Conservation (phyloP, 371 early-diverging fungal species). For the Thermomucor indicae-seudaticae region DNA sequence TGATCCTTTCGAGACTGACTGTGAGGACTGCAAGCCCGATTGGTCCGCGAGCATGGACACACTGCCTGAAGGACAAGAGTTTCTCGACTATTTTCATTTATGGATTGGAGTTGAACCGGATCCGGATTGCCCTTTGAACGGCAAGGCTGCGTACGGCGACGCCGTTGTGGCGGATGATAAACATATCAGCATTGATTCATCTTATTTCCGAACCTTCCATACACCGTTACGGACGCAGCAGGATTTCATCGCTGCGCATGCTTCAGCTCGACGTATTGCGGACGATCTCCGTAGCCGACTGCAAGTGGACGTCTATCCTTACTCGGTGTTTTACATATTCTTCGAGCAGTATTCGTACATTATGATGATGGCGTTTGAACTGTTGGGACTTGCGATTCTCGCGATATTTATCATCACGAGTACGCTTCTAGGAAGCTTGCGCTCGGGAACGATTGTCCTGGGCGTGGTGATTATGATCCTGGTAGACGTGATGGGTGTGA, state of each 20-base stretch:
- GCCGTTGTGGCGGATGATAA: slow-evolving; percentile 39
- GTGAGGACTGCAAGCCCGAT: slow-evolving; percentile 50
- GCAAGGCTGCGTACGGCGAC: slow-evolving; percentile 70
- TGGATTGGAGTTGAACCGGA: slow-evolving; percentile 58
- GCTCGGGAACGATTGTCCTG: slow-evolving; percentile 59
- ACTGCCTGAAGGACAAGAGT: slow-evolving; percentile 59
- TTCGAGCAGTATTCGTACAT: slow-evolving; percentile 75
- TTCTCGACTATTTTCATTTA: slow-evolving; percentile 48
- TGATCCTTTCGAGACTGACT: slow-evolving; percentile 51
- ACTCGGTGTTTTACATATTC: slow-evolving; percentile 74
- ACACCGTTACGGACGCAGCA: slow-evolving; percentile 59
- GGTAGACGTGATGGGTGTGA: slow-evolving; percentile 61
- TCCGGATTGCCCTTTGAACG: slow-evolving; percentile 65
- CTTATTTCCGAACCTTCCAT: slow-evolving; percentile 70
- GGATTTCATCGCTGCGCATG: slow-evolving; percentile 66
- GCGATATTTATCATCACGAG: slow-evolving; percentile 61
- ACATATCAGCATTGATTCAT: slow-evolving; percentile 40
- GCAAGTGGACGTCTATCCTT: slow-evolving; percentile 59
- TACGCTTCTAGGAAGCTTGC: slow-evolving; percentile 51
- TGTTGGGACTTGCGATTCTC: slow-evolving; percentile 52
- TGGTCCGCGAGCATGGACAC: slow-evolving; percentile 54
- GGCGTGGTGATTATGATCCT: slow-evolving; percentile 61
- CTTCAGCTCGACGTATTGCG: slow-evolving; percentile 63
- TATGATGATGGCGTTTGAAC: slow-evolving; percentile 48
- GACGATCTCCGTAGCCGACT: slow-evolving; percentile 43